Base-by-base conservation (phyloP, 495 filamentous ascomycete genomes). In the Evansstolkia leycettana region DNA sequence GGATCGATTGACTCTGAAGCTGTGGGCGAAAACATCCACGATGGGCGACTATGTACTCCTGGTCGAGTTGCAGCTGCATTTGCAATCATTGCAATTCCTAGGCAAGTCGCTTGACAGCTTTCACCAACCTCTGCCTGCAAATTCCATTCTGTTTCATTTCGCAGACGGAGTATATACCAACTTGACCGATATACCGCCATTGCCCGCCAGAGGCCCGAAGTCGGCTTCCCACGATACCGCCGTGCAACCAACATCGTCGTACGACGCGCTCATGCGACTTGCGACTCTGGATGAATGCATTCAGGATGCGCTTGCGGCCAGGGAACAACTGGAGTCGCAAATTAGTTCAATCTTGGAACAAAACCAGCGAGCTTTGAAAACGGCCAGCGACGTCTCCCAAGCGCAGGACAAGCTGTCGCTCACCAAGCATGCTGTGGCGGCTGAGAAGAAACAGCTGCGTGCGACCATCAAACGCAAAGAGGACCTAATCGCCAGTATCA, bases 241-340 rank as follows among this genome's bases (percentile, higher is more conserved):
- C 41, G 59, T 44, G 1, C 44, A 76, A 36, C 48, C 65, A 0
- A 90, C 84, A 1, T 84, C 86, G 4, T 88, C 86, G 1, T 98
- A 94, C 57, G 90, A 92, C 48, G 76, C 83, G 1, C 61, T 98
- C 29, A 92, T 94, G 81, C 75, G 79, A 19, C 66, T 98, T 18
- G 79, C 82, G 10, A 95, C 84, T 35, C 63, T 98, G 25, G 87
- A 94, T 40, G 82, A 86, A 47, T 94, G 87, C 39, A 82, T 96
- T 23, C 83, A 94, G 55, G 90, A 98, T 48, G 87, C 88, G 4
- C 54, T 94, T 0, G 69, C 73, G 1, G 95, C 85, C 0, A 71
- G 83, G 3, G 77, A 82, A 39, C 70, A 69, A 33, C 57, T 98
- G 7, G 72, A 84, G 7, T 53, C 69, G 7, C 84, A 94, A 41